phyloP scores from a whole-genome alignment of 148 eudicot genomes.

The Heliosperma pusillum region DNA sequence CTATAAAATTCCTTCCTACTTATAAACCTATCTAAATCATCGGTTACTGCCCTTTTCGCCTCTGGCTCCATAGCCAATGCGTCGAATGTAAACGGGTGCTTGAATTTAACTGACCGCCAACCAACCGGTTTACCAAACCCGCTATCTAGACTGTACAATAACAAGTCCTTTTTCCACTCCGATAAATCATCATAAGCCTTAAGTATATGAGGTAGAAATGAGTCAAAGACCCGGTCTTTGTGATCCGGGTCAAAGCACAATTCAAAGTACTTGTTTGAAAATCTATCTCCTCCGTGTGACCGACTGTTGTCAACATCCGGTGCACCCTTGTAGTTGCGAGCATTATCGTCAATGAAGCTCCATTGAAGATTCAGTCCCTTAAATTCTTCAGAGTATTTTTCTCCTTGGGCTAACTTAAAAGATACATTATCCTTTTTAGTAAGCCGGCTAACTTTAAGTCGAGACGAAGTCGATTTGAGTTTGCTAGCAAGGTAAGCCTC shows the following conservation, averaged over 20 bases:
- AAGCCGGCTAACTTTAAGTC: constrained; percentile 25
- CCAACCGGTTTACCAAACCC: background rate
- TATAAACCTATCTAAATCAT: constrained; percentile 37
- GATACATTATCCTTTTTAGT: constrained; percentile 16
- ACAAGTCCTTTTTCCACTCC: constrained; percentile 23
- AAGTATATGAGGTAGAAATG: constrained; percentile 28
- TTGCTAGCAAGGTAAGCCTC: constrained; percentile 30
- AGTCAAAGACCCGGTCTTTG: constrained; percentile 27
- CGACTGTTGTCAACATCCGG: constrained; percentile 9
- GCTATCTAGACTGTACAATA: constrained; percentile 19
- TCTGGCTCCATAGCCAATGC: constrained; percentile 35
- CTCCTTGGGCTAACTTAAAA: constrained; percentile 31
- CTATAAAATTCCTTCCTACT: constrained; percentile 31
- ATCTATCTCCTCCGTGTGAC: background rate
- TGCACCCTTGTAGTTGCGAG: background rate
- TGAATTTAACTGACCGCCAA: constrained; percentile 33
- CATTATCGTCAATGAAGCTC: constrained; percentile 16
- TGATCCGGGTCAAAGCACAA: constrained; percentile 18
- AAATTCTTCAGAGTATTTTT: constrained; percentile 21
- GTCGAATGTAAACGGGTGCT: constrained; percentile 39
- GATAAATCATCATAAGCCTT: constrained; percentile 20
- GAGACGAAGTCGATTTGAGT: constrained; percentile 17
- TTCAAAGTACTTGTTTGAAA: constrained; percentile 20
- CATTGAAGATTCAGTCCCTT: constrained; percentile 21
- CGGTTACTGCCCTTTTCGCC: constrained; percentile 19